A percentile compares a stretch with the other conserved stretches of the same genome.
phyloP scores from a whole-genome alignment of 176 grass and related monocot species.

The Musa beccarii region DNA sequence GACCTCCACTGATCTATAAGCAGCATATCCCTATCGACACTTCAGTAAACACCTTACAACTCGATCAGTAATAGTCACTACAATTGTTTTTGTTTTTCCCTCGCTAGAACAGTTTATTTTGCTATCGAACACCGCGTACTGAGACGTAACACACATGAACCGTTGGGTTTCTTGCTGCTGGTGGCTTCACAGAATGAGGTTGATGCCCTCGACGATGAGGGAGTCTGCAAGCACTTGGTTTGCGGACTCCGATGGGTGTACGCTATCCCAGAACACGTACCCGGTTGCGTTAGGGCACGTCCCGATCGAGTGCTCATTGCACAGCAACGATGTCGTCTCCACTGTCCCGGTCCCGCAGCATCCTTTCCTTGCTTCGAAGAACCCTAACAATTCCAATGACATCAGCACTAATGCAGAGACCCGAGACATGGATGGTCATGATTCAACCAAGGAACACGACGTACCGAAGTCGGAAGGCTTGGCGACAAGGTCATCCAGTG shows the following conservation, averaged over 20 bases:
- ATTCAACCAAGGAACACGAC: no score
- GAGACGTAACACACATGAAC: no score
- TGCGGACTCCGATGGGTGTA: slow-evolving; percentile 74
- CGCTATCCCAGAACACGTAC: slow-evolving; percentile 73
- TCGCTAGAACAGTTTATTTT: no score
- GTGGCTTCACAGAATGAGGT: slow-evolving; percentile 11
- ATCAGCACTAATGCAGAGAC: background rate
- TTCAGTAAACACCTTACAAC: no score
- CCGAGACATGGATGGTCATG: no score
- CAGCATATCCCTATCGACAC: no score
- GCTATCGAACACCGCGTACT: no score
- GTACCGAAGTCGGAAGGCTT: slow-evolving; percentile 44
- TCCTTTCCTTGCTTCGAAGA: slow-evolving; percentile 45
- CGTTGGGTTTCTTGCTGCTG: background rate
- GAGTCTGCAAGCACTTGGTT: slow-evolving; percentile 58
- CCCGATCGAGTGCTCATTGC: slow-evolving; percentile 23
- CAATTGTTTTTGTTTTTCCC: no score
- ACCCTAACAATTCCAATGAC: slow-evolving; percentile 30
- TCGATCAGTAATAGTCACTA: no score
- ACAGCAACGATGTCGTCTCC: slow-evolving; percentile 53
- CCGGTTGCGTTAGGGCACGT: slow-evolving; percentile 52
- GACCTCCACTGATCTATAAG: no score
- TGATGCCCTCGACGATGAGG: slow-evolving; percentile 29
- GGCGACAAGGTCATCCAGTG: slow-evolving; percentile 41
- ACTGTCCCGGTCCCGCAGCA: slow-evolving; percentile 57